Base-by-base conservation (phyloP, 768 basidiomycete species). In the Lentinula aciculospora region DNA sequence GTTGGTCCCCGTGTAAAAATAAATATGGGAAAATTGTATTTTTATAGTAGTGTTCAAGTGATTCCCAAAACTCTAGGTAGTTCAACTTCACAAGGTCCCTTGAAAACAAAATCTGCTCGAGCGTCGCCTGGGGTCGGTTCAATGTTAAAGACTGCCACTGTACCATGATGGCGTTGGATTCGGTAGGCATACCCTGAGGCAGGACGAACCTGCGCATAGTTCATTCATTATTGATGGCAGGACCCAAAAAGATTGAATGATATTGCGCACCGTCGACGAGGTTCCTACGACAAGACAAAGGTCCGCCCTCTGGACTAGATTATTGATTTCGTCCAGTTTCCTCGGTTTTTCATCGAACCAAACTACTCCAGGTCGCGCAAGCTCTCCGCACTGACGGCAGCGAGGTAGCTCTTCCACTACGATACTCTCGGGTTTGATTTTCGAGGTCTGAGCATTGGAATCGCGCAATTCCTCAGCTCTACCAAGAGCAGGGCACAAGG, bases 261-360 rank as follows among this genome's bases (percentile, higher is more conserved):
- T 25, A 29, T 27, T 13, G 4, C 21, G 29, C 64, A 80, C 81
- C 23, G 72, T 75, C 3, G 80, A 80, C 4, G 79, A 81, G 32
- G 82, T 84, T 21, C 82, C 83, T 49, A 84, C 68, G 6, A 84
- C 79, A 2, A 85, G 67, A 47, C 76, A 76, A 12, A 84, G 64
- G 66, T 84, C 82, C 5, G 77, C 79, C n/a, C 69, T 56, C 2
- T 70, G 64, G 1, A 83, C 75, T 10, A 79, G 40, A 17, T 70
- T 58, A 40, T 74, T 68, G 48, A 82, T 81, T 27, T 67, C 59
- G 17, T 72, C 66, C 56, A 81, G 15, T 9, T 74, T 63, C 12
- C 67, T 60, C 1, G 78, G 75, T 34, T 19, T 61, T 62, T 84
- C 82, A 3, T 77, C 79, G 61, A 85, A 86, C 82, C 82, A 84